Evolutionary conservation across 2,329 filamentous ascomycete genomes (phyloP), one percentile per base, ranked within the genome.

Genomic region (Didymella keratinophila): DNA sequence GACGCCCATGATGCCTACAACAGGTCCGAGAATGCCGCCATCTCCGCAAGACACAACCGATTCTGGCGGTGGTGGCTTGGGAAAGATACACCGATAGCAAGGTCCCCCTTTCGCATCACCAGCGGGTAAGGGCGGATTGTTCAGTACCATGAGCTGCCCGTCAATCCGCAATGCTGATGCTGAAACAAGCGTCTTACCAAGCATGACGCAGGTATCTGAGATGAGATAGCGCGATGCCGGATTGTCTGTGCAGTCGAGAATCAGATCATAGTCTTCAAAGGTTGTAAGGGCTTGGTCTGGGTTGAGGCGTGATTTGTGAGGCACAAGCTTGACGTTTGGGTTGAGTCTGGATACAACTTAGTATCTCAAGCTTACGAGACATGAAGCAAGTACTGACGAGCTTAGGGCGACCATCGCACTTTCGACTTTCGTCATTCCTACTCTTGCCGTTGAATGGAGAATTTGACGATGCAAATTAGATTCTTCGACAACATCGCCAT

Each of bases 401-500:
- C 66, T 73, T 34, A 83, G 61, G 52, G 78, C 76, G 41, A 78
- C 71, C 56, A 77, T 75, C 11, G 76, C 89, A 72, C 92, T 96
- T 54, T 92, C 86, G 2, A 95, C 92, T 78, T 98, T 98, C 56
- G 81, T 83, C 80, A 86, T 86, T 11, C 91, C 91, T 4, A 96
- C 86, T 50, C 86, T 86, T 3, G 81, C 79, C 0, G 87, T 90
- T 2, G 84, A 84, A 74, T 99, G 94, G 30, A 93, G 85, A 49
- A 98, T 87, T 78, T 99, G 95, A 0, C 95, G 88, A 79, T 98
- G 95, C 14, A 99, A 82, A 73, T 99, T 99, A 27, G 93, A 97
- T 16, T 84, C 80, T 73, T 98, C 95, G 28, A 99, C 94, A 0
- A 82, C 82, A 77, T 99, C 95, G 3, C 90, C 93, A 73, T 99